A percentile compares a stretch with the other conserved stretches of the same genome.
These are phyloP conservation scores for Xanthoceras sorbifolium DNA, from an alignment of 345 rosid species.

Conservation along the genomic window DNA sequence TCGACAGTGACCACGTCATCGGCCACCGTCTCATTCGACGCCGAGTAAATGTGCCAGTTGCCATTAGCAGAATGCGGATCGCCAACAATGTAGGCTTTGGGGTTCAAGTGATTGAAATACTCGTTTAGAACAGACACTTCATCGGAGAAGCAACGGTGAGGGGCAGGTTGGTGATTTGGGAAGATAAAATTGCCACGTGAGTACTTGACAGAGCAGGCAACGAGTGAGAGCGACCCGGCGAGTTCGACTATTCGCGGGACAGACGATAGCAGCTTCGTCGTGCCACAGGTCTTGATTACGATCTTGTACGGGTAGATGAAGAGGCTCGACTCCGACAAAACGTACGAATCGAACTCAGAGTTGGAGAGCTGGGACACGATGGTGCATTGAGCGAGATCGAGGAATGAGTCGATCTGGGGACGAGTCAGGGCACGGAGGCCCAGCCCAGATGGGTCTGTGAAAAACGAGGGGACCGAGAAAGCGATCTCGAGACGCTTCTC, in stretches of 20 bases:
- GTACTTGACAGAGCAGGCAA: conserved; percentile 51
- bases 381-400: conserved; percentile 63
- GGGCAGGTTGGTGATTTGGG: conserved; percentile 68
- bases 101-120: conserved; percentile 41
- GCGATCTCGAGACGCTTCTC: conserved; percentile 76
- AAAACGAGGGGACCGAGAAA: conserved; percentile 52
- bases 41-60: conserved; percentile 72
- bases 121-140: conserved; percentile 57
- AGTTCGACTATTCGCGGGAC: conserved; percentile 50
- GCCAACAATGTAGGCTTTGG: conserved; percentile 54
- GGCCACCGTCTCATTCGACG: conserved; percentile 19
- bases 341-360: conserved; percentile 67
- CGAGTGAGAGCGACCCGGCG: conserved; percentile 46
- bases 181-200: conserved; percentile 84
- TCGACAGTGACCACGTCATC: conserved; percentile 46
- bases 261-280: conserved; percentile 69
- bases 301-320: conserved; percentile 61
- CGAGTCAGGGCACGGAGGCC: conserved; percentile 57
- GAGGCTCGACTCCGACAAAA: conserved; percentile 83
- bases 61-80: conserved; percentile 33
- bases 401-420: conserved; percentile 59
- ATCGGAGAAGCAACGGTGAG: conserved; percentile 72
- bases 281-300: conserved; percentile 81
- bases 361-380: conserved; percentile 66
- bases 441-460: conserved; percentile 47